phyloP scores from a whole-genome alignment of 2,329 filamentous ascomycete species.

The Ceratocystis smalleyi region DNA sequence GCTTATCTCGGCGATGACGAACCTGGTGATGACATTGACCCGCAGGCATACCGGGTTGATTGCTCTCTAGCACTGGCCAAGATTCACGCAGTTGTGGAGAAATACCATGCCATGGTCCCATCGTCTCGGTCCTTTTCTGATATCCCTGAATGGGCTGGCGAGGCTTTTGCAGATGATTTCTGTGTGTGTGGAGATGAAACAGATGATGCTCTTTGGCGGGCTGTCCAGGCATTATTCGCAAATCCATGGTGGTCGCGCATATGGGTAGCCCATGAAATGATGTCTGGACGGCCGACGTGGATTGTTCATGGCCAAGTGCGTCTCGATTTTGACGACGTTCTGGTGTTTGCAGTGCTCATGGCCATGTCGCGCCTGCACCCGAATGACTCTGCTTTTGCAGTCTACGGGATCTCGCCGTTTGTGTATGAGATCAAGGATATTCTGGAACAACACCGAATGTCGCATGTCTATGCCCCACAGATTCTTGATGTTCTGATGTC shows the following conservation, averaged over 20 bases:
- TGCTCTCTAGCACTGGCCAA: constrained; percentile 14
- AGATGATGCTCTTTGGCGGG: constrained; percentile 14
- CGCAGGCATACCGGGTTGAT: not conserved
- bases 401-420: constrained; percentile 15
- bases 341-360: constrained; percentile 17
- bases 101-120: constrained; percentile 12
- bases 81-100: constrained; percentile 16
- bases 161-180: constrained; percentile 16
- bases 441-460: constrained; percentile 10
- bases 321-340: constrained; percentile 12
- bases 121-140: constrained; percentile 4
- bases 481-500: constrained; percentile 16
- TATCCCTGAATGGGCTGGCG: constrained; percentile 14
- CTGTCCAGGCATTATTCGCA: constrained; percentile 16
- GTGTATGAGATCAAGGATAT: constrained; percentile 17
- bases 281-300: constrained; percentile 15
- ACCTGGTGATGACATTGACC: not conserved
- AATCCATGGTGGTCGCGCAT: constrained; percentile 17
- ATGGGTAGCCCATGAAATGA: constrained; percentile 17
- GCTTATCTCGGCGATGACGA: constrained; percentile 17
- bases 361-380: constrained; percentile 16
- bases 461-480: constrained; percentile 7
- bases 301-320: constrained; percentile 14
- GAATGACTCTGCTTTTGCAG: constrained; percentile 15
- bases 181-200: constrained; percentile 16